These are phyloP conservation scores for Suillus subalutaceus DNA, from an alignment of 768 basidiomycete species.

Conservation along the genomic window DNA sequence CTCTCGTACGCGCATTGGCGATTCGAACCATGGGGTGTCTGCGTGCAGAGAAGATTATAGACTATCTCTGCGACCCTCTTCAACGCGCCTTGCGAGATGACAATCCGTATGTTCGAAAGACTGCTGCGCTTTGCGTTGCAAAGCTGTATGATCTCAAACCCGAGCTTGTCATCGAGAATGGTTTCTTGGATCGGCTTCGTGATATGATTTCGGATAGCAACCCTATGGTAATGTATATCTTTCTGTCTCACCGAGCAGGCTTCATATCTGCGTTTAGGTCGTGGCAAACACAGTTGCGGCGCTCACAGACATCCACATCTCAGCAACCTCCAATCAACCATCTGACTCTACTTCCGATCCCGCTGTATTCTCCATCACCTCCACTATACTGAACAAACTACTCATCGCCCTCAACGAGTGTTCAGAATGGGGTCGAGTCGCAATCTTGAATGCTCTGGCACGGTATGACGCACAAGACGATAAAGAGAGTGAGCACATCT, in stretches of 20 bases:
- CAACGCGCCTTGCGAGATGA: constrained; percentile 92
- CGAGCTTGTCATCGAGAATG: constrained; percentile 91
- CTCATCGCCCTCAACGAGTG: constrained; percentile 97
- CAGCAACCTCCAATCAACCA: constrained; percentile 55
- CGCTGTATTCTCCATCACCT: constrained; percentile 82
- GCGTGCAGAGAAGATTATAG: constrained; percentile 98
- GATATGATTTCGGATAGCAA: constrained; percentile 96
- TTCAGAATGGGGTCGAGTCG: constrained; percentile 98
- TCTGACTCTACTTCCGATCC: constrained; percentile 59
- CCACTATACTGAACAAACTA: constrained; percentile 81
- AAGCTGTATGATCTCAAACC: constrained; percentile 98
- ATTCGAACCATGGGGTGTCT: constrained; percentile 98
- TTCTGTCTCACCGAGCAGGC: neutral
- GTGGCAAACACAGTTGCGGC: constrained; percentile 97
- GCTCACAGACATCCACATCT: constrained; percentile 86
- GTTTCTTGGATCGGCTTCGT: constrained; percentile 84
- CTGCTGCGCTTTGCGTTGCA: constrained; percentile 94
- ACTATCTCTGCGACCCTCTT: constrained; percentile 95
- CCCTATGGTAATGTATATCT: constrained; percentile 76
- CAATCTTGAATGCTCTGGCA: constrained; percentile 83
- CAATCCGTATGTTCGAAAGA: constrained; percentile 98
- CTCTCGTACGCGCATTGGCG: constrained; percentile 92
- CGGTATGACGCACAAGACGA: constrained; percentile 85
- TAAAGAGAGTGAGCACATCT: constrained; percentile 97
- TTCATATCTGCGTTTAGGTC: constrained; percentile 56